Conservation (phyloP, 1,139 yeast species). For the Blastobotrys elegans region DNA sequence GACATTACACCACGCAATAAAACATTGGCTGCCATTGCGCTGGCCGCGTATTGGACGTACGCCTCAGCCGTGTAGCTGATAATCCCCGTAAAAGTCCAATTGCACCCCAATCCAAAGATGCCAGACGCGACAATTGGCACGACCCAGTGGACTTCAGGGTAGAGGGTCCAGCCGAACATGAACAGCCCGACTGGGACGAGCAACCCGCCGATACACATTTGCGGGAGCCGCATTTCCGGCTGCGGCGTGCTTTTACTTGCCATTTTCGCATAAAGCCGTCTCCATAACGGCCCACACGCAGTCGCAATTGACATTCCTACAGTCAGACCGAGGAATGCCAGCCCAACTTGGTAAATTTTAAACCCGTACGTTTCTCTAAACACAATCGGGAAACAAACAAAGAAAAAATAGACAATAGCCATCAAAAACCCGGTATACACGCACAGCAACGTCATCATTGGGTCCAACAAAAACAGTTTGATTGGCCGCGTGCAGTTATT, state of each 20-base stretch:
- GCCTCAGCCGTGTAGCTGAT: slow-evolving; percentile 53
- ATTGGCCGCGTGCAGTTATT: slow-evolving; percentile 51
- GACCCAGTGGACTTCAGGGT: slow-evolving; percentile 73
- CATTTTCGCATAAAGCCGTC: slow-evolving; percentile 14
- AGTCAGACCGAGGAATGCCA: slow-evolving; percentile 50
- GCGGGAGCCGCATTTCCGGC: slow-evolving; percentile 52
- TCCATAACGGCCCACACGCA: slow-evolving; percentile 19
- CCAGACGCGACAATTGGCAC: slow-evolving; percentile 64
- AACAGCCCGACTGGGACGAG: slow-evolving; percentile 57
- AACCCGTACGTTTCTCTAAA: slow-evolving; percentile 47
- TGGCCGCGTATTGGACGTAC: slow-evolving; percentile 54
- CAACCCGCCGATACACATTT: slow-evolving; percentile 42
- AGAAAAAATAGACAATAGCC: slow-evolving; percentile 57
- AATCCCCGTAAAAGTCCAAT: slow-evolving; percentile 46
- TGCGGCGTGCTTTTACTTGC: slow-evolving; percentile 32
- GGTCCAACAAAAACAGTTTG: slow-evolving; percentile 48
- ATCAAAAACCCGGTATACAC: slow-evolving; percentile 57
- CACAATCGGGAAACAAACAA: slow-evolving; percentile 58
- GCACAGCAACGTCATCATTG: slow-evolving; percentile 58
- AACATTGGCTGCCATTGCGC: slow-evolving; percentile 69
- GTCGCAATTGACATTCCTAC: slow-evolving; percentile 39
- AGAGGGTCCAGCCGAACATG: slow-evolving; percentile 67
- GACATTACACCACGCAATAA: slow-evolving; percentile 57
- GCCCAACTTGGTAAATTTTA: slow-evolving; percentile 38
- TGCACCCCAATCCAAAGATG: slow-evolving; percentile 54